Percentiles rank a stretch among this genome's conserved stretches.
Evolutionary conservation across 2,329 filamentous ascomycete genomes (phyloP).

Genomic region (Byssoonygena ceratinophila): DNA sequence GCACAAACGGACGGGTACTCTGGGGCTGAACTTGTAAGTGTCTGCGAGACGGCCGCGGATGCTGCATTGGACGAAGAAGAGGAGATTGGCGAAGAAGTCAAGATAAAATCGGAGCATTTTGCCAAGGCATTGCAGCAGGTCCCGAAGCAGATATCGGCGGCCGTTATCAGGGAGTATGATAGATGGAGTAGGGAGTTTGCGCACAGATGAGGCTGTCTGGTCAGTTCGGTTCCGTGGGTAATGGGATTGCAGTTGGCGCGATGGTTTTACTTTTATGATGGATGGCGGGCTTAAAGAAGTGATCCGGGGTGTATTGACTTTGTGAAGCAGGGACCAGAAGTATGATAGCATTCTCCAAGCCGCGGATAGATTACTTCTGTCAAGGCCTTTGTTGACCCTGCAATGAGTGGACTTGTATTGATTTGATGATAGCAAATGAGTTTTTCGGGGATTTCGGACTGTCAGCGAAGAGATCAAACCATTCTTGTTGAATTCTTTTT

Average conservation of each 20-base stretch:
- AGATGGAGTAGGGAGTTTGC: slow-evolving; percentile 37
- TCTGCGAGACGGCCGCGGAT: slow-evolving; percentile 45
- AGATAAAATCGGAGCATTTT: slow-evolving; percentile 36
- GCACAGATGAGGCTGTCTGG: not conserved
- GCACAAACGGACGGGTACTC: slow-evolving; percentile 63
- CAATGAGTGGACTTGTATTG: too few species aligned
- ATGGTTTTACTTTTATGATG: not conserved
- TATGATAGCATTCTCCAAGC: too few species aligned
- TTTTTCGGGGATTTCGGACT: too few species aligned
- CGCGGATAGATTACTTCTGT: too few species aligned
- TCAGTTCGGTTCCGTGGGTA: too few species aligned
- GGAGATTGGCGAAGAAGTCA: slow-evolving; percentile 29
- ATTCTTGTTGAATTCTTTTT: too few species aligned
- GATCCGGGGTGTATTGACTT: too few species aligned
- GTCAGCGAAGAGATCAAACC: too few species aligned
- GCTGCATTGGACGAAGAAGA: slow-evolving; percentile 44
- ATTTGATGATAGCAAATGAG: too few species aligned
- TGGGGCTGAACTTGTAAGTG: slow-evolving; percentile 66
- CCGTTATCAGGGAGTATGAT: slow-evolving; percentile 50
- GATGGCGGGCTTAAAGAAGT: too few species aligned
- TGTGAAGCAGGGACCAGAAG: too few species aligned
- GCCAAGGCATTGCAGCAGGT: slow-evolving; percentile 36
- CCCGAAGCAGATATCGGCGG: slow-evolving; percentile 49
- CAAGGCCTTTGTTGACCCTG: too few species aligned
- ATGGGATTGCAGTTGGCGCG: not conserved